Evolutionary conservation across 1,139 yeast genomes (phyloP), one percentile per base, ranked within the genome.

Genomic region (Candida sanyaensis): DNA sequence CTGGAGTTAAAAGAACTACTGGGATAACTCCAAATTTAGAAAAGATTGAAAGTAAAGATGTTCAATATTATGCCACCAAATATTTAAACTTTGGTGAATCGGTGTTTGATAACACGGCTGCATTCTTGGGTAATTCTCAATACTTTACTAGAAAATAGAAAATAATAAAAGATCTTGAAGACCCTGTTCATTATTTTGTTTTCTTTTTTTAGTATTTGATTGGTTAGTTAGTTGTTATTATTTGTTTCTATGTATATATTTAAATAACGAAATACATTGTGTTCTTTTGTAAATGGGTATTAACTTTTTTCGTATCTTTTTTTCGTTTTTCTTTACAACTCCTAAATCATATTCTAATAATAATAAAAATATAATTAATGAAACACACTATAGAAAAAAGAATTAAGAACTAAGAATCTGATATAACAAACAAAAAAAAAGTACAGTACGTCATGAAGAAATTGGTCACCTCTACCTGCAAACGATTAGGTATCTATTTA

Each of bases 81-180:
- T 93, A 90, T 63, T 77, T 93, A 55, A 87, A 83, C 48, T 66
- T 86, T 31, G 99, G 99, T n/a, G 99, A 93, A 60, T 81, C 83
- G 65, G 72, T 88, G 5, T 84, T 86, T 58, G 97, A 91, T 61
- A 78, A 81, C 49, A 73, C 88, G 34, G 85, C 87, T 11, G 88
- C 90, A 5, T 77, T 81, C 55, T 80, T 90, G 75, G 83, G 86
- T 42, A 75, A 86, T 9, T 86, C 96, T 2, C 78, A 80, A 17
- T 89, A 86, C 66, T 93, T 91, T 67, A 83, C 52, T 11, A 53
- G 59, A 37, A 55, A 52, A 37, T 50, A 33, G 33, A 10, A 5
- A 37, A 17, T 17, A 26, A 26, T 28, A 37, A 12, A 10, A 7
- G 41, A 17, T 26, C n/a, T 17, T 21, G 27, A 8, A 21, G n/a